Base-by-base conservation (phyloP, 305 asterid genomes). In the Fraxinus platypoda region DNA sequence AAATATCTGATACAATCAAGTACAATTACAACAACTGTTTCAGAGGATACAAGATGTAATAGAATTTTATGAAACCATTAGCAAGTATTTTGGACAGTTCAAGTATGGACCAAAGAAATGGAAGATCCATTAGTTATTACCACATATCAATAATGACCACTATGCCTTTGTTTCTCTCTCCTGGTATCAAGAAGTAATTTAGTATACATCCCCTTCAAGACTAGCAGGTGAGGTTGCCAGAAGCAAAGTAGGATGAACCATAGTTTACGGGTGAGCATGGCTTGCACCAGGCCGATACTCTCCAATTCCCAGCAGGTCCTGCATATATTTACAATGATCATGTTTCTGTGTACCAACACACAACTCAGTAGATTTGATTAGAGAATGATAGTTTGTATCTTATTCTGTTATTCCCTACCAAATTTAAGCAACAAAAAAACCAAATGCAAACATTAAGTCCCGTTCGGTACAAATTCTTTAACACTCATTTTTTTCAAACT, bases 291-390 rank as follows among this genome's bases (percentile, higher is more conserved):
- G 93, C 17, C 94, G 92, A 85, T 93, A 95, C 87, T 95, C 97
- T 83, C 99, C 99, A 49, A 95, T 94, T 59, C 99, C 99, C 41
- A 95, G 97, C 86, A 95, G 91, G 89, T 95, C 99, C 98, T 95
- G 94, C 88, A 92, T 87, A 66, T 71, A 78, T 68, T 74, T 78
- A 49, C 19, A 43, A 52, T 75, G 62, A 81, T 52, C 37, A 66
- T 79, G 41, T 75, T 31, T n/a, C 73, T 1, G 41, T 6, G 76
- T 71, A 31, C 43, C 21, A 31, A 31, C 25, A 6, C 35, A 68
- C 1, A 28, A 66, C 19, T 66, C 35, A 66, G 78, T 78, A 70
- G 78, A 81, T 79, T 37, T 62, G 74, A 38, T 43, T 8, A 31
- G 25, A 71, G 31, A 59, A 79, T 54, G 66, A 54, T 81, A 74